Evolutionary conservation across 148 eudicot species (phyloP), one percentile per base, ranked within the genome.

Genomic region (Silene latifolia): DNA sequence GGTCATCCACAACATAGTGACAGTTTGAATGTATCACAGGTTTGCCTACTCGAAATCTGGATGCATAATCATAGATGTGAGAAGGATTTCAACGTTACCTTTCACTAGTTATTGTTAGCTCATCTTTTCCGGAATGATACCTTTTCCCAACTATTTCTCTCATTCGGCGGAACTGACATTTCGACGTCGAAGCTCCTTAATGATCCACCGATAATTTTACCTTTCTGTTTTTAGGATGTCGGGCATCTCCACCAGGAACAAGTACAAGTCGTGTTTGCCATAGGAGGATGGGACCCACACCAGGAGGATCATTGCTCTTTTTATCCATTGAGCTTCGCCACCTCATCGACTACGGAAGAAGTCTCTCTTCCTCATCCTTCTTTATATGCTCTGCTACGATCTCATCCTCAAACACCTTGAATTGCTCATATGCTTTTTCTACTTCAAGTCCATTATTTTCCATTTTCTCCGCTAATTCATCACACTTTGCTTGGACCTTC

Each of bases 171-270:
- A 87, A 92, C 81, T 92, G 97, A 86, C 90, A 87, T 73, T 88
- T 84, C n/a, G 97, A 82, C 53, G 90, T 59, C 93, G 97, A 76
- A 92, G 96, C 88, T 95, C 98, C 85, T 92, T 95, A 19, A 92
- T 97, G 51, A 89, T 92, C 69, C 69, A 90, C 97, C 27, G 90
- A 82, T 80, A 95, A 73, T 80, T 92, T 95, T 4, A 92, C 98
- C 85, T 92, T 95, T 79, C 97, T 81, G 58, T 95, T 95, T 82
- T 92, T 95, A 14, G 98, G 98, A 83, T 95, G 98, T 97, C 98
- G 90, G 74, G 98, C 84, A 82, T 95, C 98, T 79, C 93, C 89
- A 48, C 97, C 97, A 29, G 92, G 97, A 76, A 80, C 80, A 80
- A 95, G 84, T 17, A 92, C 93, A 69, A 79, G 83, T 51, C 97